Evolutionary conservation across 2,329 filamentous ascomycete species (phyloP).

Genomic region (Monilinia polystroma): DNA sequence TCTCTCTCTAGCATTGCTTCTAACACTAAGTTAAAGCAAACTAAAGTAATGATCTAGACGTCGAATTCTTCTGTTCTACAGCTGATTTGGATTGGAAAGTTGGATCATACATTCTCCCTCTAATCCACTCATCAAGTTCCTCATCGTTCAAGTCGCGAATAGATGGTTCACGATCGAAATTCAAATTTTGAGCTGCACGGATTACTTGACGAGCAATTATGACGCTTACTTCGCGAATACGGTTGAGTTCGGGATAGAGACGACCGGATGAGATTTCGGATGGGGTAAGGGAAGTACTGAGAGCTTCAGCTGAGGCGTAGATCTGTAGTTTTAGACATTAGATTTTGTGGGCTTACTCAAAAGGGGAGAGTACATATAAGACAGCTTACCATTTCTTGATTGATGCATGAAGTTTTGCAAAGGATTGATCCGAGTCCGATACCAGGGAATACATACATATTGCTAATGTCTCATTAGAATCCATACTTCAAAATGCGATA

Average conservation of each 20-base stretch:
- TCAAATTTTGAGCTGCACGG: constrained; percentile 65
- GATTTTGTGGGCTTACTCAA: constrained; percentile 42
- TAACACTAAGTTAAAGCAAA: background rate
- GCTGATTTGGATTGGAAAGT: constrained; percentile 15
- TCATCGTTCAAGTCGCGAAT: constrained; percentile 54
- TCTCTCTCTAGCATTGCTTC: background rate
- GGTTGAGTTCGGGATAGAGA: constrained; percentile 71
- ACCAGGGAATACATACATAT: constrained; percentile 80
- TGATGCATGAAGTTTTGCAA: constrained; percentile 61
- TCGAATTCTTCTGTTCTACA: constrained; percentile 8
- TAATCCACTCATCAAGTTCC: constrained; percentile 62
- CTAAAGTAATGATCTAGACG: constrained; percentile 19
- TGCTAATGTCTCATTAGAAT: constrained; percentile 60
- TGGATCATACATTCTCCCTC: constrained; percentile 74
- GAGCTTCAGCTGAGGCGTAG: constrained; percentile 74
- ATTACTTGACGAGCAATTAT: constrained; percentile 75
- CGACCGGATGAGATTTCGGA: constrained; percentile 56
- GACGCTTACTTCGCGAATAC: constrained; percentile 73
- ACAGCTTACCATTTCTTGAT: constrained; percentile 36
- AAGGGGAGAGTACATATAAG: background rate
- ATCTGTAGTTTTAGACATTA: constrained; percentile 56
- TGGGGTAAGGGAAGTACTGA: constrained; percentile 67
- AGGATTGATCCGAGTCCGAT: constrained; percentile 80
- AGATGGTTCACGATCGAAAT: constrained; percentile 59
- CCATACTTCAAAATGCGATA: background rate